Evolutionary conservation across 768 basidiomycete species (phyloP), one percentile per base, ranked within the genome.

Genomic region (Trametes villosa): DNA sequence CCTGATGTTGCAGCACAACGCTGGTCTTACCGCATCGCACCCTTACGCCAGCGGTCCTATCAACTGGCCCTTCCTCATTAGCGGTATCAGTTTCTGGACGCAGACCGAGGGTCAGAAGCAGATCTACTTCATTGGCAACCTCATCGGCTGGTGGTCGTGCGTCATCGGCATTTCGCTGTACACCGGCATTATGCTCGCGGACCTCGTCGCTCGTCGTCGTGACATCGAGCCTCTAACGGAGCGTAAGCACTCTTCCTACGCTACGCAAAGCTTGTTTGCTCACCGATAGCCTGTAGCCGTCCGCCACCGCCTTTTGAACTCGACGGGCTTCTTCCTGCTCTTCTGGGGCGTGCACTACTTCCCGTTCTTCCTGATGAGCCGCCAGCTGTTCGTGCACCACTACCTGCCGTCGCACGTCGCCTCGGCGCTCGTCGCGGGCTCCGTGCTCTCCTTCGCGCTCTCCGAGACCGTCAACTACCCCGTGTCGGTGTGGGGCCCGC

Each of bases 41-140:
- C 97, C 97, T 41, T 99, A 99, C 72, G 95, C 97, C 4, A 92
- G 91, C 60, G 82, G 82, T n/a, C 95, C 97, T 6, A 88, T 98
- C 76, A 95, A 96, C 72, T 99, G 97, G 97, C 97, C 97, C 7
- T 98, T 98, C 87, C 83, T 95, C 38, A 76, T 98, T 29, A 93
- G 81, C 63, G 97, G 97, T 49, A 98, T 99, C 78, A 96, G 94
- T 71, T 98, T 98, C 83, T 99, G 97, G 97, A 99, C 97, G 5
- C 82, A 92, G 67, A 87, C 82, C 57, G 88, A 89, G 7, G 79
- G 81, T 12, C 88, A 92, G 71, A 88, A 91, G 74, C 97, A 99
- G 74, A 95, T 99, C 53, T 99, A 99, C 76, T 81, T 98, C 60
- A 92, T 96, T 67, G 97, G 97, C 26, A 99, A 99, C 74, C 74